Base-by-base conservation (phyloP, 305 asterid species). In the Withania somnifera region DNA sequence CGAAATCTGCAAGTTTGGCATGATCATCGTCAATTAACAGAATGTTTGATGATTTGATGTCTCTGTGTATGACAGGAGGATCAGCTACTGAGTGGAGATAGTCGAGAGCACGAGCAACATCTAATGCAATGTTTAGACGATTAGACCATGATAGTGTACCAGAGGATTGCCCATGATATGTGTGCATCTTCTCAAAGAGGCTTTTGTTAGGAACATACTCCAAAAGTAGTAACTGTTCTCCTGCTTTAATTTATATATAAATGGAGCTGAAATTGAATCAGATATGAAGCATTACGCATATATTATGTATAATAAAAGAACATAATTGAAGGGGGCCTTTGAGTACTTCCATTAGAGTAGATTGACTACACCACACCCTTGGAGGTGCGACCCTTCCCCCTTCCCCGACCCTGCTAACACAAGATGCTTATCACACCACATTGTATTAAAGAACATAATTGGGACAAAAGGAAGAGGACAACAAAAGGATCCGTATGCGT, bases 1-100 rank as follows among this genome's bases (percentile, higher is more conserved):
- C 98, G 19, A 94, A 94, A 78, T 94, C 98, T 1, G 98, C 96
- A 0, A 92, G 89, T 64, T 94, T 94, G 40, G 95, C 98, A 5
- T 84, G 93, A 26, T 83, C 66, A 19, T 94, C 91, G 71, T 86
- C 81, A 40, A 88, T 83, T 50, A 94, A 75, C 61, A 92, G 87
- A 1, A 94, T 79, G 84, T 94, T 91, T 34, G 98, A 92, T 2
- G 98, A 94, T 54, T 94, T 94, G 61, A 94, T 53, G 66, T 94
- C 98, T 0, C 98, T 75, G 86, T 94, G 98, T 40, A 90, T 94
- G 82, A 94, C 90, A 0, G 97, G 90, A 1, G 97, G 97, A 52
- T 94, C 96, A 0, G 98, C 97, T 6, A 88, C 90, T 0, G 91
- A 85, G 69, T 94, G 98, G 84, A 94, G 97, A 38, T 94, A 94